Evolutionary conservation across 23 red algal species (phyloP).

Genomic region (Gracilaria caudata): DNA sequence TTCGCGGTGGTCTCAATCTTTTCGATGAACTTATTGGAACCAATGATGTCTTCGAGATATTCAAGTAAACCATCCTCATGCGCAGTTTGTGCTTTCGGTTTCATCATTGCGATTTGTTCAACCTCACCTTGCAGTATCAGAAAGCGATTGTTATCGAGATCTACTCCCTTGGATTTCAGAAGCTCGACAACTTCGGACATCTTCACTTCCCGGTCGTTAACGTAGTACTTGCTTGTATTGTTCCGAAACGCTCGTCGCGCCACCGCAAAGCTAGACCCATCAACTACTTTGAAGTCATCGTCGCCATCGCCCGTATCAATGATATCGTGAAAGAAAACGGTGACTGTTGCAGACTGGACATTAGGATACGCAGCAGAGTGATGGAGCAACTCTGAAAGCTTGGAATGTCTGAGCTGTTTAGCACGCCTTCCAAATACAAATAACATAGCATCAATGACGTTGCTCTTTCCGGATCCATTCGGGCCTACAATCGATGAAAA

Average conservation of each 20-base stretch:
- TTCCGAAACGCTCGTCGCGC: constrained; percentile 78
- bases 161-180: constrained; percentile 85
- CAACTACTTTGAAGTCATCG: constrained; percentile 56
- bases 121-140: constrained; percentile 99
- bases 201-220: constrained; percentile 75
- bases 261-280: constrained; percentile 70
- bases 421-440: constrained; percentile 98
- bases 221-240: constrained; percentile 83
- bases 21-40: constrained; percentile 70
- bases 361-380: constrained; percentile 69
- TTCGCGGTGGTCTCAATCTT: constrained; percentile 50
- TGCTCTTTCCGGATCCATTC: constrained; percentile 96
- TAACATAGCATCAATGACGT: constrained; percentile 97
- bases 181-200: constrained; percentile 73
- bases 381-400: constrained; percentile 92
- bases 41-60: constrained; percentile 99
- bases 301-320: constrained; percentile 81
- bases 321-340: constrained; percentile 90
- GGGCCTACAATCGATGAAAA: constrained; percentile 97
- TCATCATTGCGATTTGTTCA: constrained; percentile 97
- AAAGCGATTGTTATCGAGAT: constrained; percentile 98
- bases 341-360: constrained; percentile 77
- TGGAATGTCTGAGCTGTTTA: constrained; percentile 87
- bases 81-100: constrained; percentile 77
- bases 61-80: constrained; percentile 94